Conservation (phyloP, 2,329 filamentous ascomycete species). For the Cryphonectria japonica region DNA sequence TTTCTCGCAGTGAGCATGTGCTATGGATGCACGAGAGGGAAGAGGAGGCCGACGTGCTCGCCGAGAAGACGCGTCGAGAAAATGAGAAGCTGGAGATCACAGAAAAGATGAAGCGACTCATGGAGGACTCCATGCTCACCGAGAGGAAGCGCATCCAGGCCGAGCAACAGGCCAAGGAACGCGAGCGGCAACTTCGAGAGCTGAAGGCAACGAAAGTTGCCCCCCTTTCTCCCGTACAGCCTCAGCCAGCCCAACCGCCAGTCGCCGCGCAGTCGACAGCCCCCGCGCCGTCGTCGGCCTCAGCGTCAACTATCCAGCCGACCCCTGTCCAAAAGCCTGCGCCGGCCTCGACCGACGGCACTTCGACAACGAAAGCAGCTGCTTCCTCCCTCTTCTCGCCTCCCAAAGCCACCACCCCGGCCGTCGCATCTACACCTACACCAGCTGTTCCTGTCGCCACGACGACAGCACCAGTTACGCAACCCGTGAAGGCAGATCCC, state of each 20-base stretch:
- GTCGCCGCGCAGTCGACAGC: slow-evolving; percentile 17
- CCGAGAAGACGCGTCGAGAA: slow-evolving; percentile 34
- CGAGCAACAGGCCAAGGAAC: slow-evolving; percentile 21
- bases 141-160: slow-evolving; percentile 32
- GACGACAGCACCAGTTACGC: slow-evolving; percentile 19
- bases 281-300: slow-evolving; percentile 11
- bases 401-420: neutral
- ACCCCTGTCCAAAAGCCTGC: slow-evolving; percentile 2
- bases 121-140: slow-evolving; percentile 38
- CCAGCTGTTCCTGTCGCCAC: slow-evolving; percentile 8
- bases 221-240: slow-evolving; percentile 24
- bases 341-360: slow-evolving; percentile 18
- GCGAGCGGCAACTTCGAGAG: slow-evolving; percentile 24
- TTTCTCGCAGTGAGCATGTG: slow-evolving; percentile 36
- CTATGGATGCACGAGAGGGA: slow-evolving; percentile 35
- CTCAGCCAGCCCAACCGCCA: slow-evolving; percentile 17
- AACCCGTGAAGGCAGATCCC: slow-evolving; percentile 16
- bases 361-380: slow-evolving; percentile 1
- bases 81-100: slow-evolving; percentile 29
- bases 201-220: slow-evolving; percentile 20
- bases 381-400: slow-evolving; percentile 8
- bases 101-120: slow-evolving; percentile 17
- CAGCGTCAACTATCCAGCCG: slow-evolving; percentile 1
- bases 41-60: slow-evolving; percentile 34
- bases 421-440: neutral